Evolutionary conservation across 805 yeast species (phyloP), one percentile per base, ranked within the genome.

Genomic region (Cyberlindnera suaveolens): DNA sequence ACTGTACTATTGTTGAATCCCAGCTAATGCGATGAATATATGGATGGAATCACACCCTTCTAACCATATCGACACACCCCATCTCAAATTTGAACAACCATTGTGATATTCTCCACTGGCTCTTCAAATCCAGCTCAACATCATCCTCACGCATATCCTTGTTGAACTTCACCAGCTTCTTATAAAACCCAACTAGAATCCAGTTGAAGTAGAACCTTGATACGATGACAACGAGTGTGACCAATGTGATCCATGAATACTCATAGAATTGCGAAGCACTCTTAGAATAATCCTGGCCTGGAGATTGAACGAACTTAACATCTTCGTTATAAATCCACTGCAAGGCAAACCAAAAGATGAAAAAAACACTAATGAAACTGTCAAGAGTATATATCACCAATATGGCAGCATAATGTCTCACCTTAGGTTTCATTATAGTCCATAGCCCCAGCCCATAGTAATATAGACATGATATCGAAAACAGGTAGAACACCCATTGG

Each of bases 401-500:
- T 26, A 83, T 78, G 23, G 82, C 68, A 5, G 93, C 76, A 53
- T 78, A 71, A 37, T 76, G 74, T 48, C 84, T 68, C 6, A 83
- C 74, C 36, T 75, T 75, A 36, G 84, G 82, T 38, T 68, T 65
- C 41, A 70, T 66, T 27, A 86, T 66, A 34, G 65, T 66, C 36
- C 61, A 61, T 35, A 77, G 68, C 0, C 88, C 93, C 33, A 74
- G 66, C 3, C 80, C 65, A 60, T 82, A 86, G 42, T 84, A 71
- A 3, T 89, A 79, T 36, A 90, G 64, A 39, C 41, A 39, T 6
- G 80, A 69, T 3, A 75, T 42, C 3, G 95, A 82, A 45, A 82
- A 61, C 15, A 83, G 53, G 61, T 90, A 88, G 51, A 81, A 78
- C 1, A 84, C 46, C 93, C 96, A 85, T 59, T 91, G 97, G 66